Evolutionary conservation across 2,329 filamentous ascomycete species (phyloP).

Genomic region (Lachnellula arida): DNA sequence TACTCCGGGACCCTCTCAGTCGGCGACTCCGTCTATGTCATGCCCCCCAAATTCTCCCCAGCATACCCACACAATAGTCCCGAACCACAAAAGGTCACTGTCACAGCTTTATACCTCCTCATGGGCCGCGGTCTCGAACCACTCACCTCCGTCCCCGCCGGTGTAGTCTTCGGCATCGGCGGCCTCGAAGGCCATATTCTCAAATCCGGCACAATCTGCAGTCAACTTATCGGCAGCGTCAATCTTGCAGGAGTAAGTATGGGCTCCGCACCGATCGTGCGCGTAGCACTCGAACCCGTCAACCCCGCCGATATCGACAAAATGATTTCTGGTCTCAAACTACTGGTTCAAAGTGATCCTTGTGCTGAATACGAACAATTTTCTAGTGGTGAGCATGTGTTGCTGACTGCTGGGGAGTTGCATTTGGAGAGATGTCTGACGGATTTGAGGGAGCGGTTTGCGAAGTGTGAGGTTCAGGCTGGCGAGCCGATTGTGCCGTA

Average conservation of each 20-base stretch:
- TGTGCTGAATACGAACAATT: constrained; percentile 95
- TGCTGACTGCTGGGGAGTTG: constrained; percentile 88
- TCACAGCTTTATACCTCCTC: constrained; percentile 86
- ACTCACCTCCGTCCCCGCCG: constrained; percentile 79
- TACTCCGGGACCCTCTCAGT: constrained; percentile 88
- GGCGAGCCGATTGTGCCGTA: constrained; percentile 95
- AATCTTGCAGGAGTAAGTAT: constrained; percentile 85
- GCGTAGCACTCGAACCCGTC: constrained; percentile 88
- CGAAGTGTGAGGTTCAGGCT: constrained; percentile 89
- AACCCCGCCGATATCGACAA: constrained; percentile 89
- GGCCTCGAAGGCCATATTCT: constrained; percentile 91
- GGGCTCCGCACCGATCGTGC: constrained; percentile 83
- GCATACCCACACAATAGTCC: constrained; percentile 67
- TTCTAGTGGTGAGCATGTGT: constrained; percentile 87
- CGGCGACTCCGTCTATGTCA: constrained; percentile 84
- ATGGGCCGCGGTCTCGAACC: constrained; percentile 90
- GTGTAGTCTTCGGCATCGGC: constrained; percentile 91
- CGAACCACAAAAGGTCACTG: constrained; percentile 73
- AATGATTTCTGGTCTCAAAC: constrained; percentile 82
- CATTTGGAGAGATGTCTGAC: constrained; percentile 93
- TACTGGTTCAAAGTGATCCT: constrained; percentile 91
- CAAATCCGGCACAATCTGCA: constrained; percentile 92
- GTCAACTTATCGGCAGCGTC: constrained; percentile 75
- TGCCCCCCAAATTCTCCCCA: constrained; percentile 90
- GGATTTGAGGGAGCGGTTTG: constrained; percentile 87